Conservation (phyloP, 106 monocot species). For the Phalaenopsis aphrodite region DNA sequence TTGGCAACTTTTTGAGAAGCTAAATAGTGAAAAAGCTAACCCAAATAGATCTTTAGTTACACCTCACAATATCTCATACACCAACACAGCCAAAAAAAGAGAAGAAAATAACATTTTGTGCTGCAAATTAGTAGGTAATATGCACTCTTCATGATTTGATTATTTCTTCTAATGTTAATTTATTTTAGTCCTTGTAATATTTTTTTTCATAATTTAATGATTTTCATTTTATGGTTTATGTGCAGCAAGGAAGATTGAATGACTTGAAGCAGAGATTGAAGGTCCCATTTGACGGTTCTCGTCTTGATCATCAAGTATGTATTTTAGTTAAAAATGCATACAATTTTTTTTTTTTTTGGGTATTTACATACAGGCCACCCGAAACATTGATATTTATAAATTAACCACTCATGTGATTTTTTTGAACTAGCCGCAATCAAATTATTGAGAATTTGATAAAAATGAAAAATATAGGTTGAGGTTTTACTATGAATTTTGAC, state of each 20-base stretch:
- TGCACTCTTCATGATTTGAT: neutral
- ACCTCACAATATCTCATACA: neutral
- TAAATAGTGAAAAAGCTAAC: too few species aligned
- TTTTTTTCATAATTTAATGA: neutral
- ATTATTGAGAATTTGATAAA: too few species aligned
- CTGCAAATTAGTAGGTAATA: neutral
- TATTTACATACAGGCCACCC: neutral
- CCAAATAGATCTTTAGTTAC: too few species aligned
- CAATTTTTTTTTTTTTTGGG: neutral
- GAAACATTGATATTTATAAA: too few species aligned
- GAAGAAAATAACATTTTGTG: neutral
- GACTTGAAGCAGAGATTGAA: slow-evolving; percentile 55
- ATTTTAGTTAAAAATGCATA: neutral
- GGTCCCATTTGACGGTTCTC: slow-evolving; percentile 59
- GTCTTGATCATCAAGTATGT: slow-evolving; percentile 66
- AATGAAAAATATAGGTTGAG: too few species aligned
- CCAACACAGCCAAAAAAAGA: neutral
- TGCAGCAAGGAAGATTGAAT: slow-evolving; percentile 69
- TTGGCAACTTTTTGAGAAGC: too few species aligned
- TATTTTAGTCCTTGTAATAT: neutral
- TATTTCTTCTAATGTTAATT: neutral
- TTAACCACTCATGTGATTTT: too few species aligned
- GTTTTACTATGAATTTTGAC: too few species aligned
- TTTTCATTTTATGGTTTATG: slow-evolving; percentile 1
- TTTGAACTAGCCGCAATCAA: too few species aligned